Evolutionary conservation across 2,329 filamentous ascomycete species (phyloP).

Genomic region (Calonectria pauciramosa): DNA sequence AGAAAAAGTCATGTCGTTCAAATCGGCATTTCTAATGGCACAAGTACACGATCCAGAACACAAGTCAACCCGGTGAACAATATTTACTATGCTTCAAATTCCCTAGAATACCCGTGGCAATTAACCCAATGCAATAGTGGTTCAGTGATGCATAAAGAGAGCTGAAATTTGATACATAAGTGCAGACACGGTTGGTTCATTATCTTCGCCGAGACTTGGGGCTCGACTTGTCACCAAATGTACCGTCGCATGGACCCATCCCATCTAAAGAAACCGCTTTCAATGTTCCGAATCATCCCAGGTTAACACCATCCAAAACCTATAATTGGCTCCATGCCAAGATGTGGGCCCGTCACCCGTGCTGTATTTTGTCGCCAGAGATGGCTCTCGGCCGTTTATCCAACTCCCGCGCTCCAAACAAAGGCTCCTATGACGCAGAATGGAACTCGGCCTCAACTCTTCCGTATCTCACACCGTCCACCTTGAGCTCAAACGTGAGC

Average conservation of each 20-base stretch:
- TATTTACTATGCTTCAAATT: neutral
- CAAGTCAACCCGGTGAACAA: neutral
- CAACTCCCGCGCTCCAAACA: neutral
- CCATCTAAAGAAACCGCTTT: neutral
- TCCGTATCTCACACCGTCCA: constrained; percentile 83
- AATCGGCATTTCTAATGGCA: neutral
- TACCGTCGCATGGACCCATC: neutral
- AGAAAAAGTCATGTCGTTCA: neutral
- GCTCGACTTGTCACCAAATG: neutral
- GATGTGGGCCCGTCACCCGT: neutral
- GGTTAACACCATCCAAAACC: neutral
- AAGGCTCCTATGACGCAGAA: constrained; percentile 48
- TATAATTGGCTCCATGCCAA: neutral
- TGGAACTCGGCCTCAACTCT: constrained; percentile 85
- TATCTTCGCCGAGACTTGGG: neutral
- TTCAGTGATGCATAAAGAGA: neutral
- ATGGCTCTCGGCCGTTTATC: constrained; percentile 8
- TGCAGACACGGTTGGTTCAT: neutral
- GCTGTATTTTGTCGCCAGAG: constrained; percentile 9
- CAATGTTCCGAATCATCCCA: neutral
- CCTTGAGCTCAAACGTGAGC: constrained; percentile 82
- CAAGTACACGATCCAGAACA: neutral
- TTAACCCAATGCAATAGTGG: neutral
- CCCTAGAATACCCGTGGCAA: neutral
- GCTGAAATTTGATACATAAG: neutral